Base-by-base conservation (phyloP, 1,139 yeast genomes). In the Debaryomycetaceae sp. region DNA sequence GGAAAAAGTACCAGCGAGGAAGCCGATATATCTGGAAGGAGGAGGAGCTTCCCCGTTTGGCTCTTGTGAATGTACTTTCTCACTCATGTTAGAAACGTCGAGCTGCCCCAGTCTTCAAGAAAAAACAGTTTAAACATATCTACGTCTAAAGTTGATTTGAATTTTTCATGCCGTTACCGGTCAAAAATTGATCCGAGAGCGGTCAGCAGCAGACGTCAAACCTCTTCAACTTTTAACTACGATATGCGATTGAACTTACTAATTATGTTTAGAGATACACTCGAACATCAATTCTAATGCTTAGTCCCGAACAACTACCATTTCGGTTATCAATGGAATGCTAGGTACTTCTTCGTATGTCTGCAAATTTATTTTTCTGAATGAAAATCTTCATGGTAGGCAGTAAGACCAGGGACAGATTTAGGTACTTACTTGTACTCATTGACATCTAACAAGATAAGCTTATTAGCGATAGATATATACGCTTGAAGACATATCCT, bases 1-100 rank as follows among this genome's bases (percentile, higher is more conserved):
- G 0, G 93, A 84, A 58, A 86, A 86, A 58, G 87, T 81, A 6
- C 97, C 97, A 2, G 97, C 96, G 11, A 88, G 77, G 58, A 88
- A 89, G 13, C 96, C 96, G 49, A 82, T 76, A 55, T 82, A 83
- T 46, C 77, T 65, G 11, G 84, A 81, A 3, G 82, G 81, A 4
- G 73, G 65, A 11, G 43, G 45, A n/a, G 42, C 50, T 13, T n/a
- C 37, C 11, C 24, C 11, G 6, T 31, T 38, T 13, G 24, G 34
- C 8, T 24, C 31, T 11, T 27, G 8, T 3, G 31, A 8, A 7
- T 7, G 8, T 27, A 4, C 8, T 27, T 8, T 27, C 31, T 27
- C 31, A 27, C 31, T 27, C 31, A 27, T 27, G 11, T 7, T 27
- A 8, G 11, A 27, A 27, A 11, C 11, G 2, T 4, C 11, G 31